Base-by-base conservation (phyloP, 2,329 filamentous ascomycete genomes). In the Xylariaceae sp. region DNA sequence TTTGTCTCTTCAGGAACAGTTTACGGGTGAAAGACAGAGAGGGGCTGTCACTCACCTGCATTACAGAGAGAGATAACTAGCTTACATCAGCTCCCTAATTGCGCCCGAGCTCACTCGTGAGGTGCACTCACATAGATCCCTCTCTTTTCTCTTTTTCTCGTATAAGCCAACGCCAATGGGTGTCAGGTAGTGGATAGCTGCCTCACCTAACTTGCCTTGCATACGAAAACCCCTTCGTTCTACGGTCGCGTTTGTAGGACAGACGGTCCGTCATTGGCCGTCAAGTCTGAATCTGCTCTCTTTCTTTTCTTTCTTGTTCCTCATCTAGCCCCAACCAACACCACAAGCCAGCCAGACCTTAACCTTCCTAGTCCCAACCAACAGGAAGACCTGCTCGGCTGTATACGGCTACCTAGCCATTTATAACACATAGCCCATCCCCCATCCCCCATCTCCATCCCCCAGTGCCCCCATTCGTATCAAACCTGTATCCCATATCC, bases 221-320 rank as follows among this genome's bases (percentile, higher is more conserved):
- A 41, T 26, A 29, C 40, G 26, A 41, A 24, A 33, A 24, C 54
- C 11, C 27, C 3, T 44, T 37, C 6, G 20, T 26, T n/a, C 30
- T 21, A 39, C 59, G 60, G 62, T 59, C 58, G 60, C 58, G 58
- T 60, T 63, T 61, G 58, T 56, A 61, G 53, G 50, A 61, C 62
- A 50, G 52, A 46, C 48, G 50, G 44, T 36, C 49, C 42, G 50
- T 44, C 42, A 60, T 61, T 59, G 53, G 53, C 50, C 47, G 44
- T 51, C 42, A 44, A 53, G 24, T 29, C 40, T 16, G 27, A 49
- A 48, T 50, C 42, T 41, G 26, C 24, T 36, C 39, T 50, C 26
- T 29, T 15, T 23, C 11, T 46, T 41, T 5, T 16, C 9, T 26
- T 16, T 26, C 10, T 16, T 4, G 24, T 24, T 44, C 32, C 29